Evolutionary conservation across 371 early-diverging fungal species (phyloP), one percentile per base, ranked within the genome.

Genomic region (Funneliformis caledonium): DNA sequence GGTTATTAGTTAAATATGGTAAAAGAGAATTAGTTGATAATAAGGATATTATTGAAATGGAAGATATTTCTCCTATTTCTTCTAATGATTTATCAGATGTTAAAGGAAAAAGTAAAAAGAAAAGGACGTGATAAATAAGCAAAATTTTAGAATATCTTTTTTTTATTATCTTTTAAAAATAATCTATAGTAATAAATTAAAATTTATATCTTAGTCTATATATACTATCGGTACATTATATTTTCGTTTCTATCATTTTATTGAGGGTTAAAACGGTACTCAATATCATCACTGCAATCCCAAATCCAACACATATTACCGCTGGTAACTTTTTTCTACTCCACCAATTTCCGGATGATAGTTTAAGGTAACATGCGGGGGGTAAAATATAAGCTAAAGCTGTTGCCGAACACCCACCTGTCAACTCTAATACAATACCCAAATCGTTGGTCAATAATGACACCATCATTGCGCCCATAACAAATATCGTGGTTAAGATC

Each of bases 361-460:
- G 81, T 65, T 89, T 90, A 50, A 94, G 83, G 70, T 90, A 93
- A 72, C 93, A 92, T 0, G 91, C 85, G 0, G 94, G 91, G 9
- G 95, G 95, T 43, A 94, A 73, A 64, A 94, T 93, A 84, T 92
- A 94, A 6, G 95, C 94, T 78, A 94, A 82, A n/a, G 91, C 92
- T 7, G 94, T 93, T 0, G 95, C 94, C 1, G 94, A 93, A 83
- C 94, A 88, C 3, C 91, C 93, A 12, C 95, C 95, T 0, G 94
- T 94, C 67, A 95, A 81, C 82, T 95, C 95, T 42, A 94, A 83
- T 9, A 94, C 89, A 79, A 93, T 89, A 6, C 94, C 94, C 48
- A 95, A 85, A 73, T 94, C 88, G 76, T 92, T 92, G 3, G 92
- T 93, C 26, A 89, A 77, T 42, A 93, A 83, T 2, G 93, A 92